A percentile compares a stretch with the other conserved stretches of the same genome.
phyloP scores from a whole-genome alignment of 2,329 filamentous ascomycete species.

The Apiospora hydei region DNA sequence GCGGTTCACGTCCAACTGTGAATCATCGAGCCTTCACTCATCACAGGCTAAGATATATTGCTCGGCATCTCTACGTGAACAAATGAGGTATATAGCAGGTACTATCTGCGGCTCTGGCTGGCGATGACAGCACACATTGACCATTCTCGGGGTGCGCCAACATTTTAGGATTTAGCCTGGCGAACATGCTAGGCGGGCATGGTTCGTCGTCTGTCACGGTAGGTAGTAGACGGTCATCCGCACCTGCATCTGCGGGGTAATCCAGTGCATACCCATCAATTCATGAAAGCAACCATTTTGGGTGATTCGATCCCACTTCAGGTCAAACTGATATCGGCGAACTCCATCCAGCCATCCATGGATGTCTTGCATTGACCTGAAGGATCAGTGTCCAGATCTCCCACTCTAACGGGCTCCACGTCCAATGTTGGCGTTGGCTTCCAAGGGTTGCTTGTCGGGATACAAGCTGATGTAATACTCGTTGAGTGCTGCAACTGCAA shows the following conservation, averaged over 20 bases:
- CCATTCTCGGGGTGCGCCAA: not conserved
- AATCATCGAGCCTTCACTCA: conserved; percentile 1
- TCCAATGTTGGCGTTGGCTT: not conserved
- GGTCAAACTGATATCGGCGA: not conserved
- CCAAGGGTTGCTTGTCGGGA: not conserved
- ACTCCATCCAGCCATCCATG: conserved; percentile 15
- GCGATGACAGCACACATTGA: not conserved
- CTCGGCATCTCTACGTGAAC: conserved; percentile 14
- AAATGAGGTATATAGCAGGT: conserved; percentile 6
- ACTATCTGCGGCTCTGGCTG: conserved; percentile 12
- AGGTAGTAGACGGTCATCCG: conserved; percentile 37
- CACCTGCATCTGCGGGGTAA: conserved; percentile 39
- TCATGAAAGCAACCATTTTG: not conserved
- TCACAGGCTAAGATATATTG: not conserved
- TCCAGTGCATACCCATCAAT: conserved; percentile 11
- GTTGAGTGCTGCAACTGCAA: not conserved
- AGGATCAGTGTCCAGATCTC: conserved; percentile 9
- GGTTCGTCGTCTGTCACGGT: conserved; percentile 35
- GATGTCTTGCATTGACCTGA: conserved; percentile 12
- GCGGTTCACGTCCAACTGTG: conserved; percentile 8
- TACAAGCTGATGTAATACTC: conserved; percentile 17
- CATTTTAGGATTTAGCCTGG: conserved; percentile 27
- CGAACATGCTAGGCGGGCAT: conserved; percentile 35
- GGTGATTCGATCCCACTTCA: conserved; percentile 15
- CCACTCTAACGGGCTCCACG: not conserved